A percentile compares a stretch with the other conserved stretches of the same genome.
phyloP scores from a whole-genome alignment of 164 flowering plant species.

The Vitis rupestris region DNA sequence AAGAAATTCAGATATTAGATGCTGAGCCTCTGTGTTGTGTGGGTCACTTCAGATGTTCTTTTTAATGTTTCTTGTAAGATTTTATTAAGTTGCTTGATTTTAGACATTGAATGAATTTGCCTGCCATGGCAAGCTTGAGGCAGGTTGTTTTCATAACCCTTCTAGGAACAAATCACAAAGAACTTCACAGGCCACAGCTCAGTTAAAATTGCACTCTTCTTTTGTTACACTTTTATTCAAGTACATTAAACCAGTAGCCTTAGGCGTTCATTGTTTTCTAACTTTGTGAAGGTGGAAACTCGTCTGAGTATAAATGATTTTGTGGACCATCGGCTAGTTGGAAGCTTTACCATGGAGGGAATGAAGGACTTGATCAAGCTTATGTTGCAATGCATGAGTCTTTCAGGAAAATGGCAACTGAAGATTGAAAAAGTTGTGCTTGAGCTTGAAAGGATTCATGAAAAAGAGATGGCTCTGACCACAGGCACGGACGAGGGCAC shows the following conservation, averaged over 20 bases:
- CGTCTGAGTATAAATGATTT: slow-evolving; percentile 31
- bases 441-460: slow-evolving; percentile 56
- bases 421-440: slow-evolving; percentile 46
- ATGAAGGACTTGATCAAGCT: slow-evolving; percentile 53
- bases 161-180: neutral
- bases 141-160: neutral
- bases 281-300: slow-evolving; percentile 49
- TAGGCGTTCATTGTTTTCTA: neutral
- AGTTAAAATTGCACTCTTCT: neutral
- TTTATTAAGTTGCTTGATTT: neutral
- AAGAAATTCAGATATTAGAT: neutral
- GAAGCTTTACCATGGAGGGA: slow-evolving; percentile 57
- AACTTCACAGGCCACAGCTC: neutral
- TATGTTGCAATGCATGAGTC: slow-evolving; percentile 46
- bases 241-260: no score
- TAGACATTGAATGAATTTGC: neutral
- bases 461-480: slow-evolving; percentile 57
- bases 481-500: slow-evolving; percentile 65
- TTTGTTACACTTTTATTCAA: neutral
- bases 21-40: neutral
- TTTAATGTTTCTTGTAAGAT: neutral
- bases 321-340: slow-evolving; percentile 47
- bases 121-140: neutral
- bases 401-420: slow-evolving; percentile 44
- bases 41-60: neutral